A percentile compares a stretch with the other conserved stretches of the same genome.
These are phyloP conservation scores for Chlamydomonas schloesseri DNA, from an alignment of 139 green algal genomes.

Conservation along the genomic window DNA sequence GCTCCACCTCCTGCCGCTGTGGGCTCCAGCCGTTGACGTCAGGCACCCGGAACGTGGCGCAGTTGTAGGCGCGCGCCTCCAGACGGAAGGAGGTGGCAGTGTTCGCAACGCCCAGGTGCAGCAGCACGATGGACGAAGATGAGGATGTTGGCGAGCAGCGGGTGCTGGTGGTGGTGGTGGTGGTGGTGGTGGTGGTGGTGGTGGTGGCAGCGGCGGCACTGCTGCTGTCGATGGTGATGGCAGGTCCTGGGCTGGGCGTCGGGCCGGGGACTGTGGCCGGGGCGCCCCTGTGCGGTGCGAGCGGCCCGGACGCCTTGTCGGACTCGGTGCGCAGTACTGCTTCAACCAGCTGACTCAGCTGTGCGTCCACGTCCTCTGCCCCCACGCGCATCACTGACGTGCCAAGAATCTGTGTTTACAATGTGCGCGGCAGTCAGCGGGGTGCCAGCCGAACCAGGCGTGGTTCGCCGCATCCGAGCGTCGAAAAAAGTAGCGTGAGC, in stretches of 20 bases:
- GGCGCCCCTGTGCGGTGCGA: no score
- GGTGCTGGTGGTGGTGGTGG: background rate
- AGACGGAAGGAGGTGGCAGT: slow-evolving; percentile 37
- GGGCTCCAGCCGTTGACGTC: slow-evolving; percentile 12
- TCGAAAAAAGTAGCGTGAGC: no score
- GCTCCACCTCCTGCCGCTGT: background rate
- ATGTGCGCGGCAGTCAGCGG: no score
- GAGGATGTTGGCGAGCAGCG: background rate
- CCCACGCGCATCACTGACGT: background rate
- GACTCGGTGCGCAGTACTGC: background rate
- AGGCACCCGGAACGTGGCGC: slow-evolving; percentile 59
- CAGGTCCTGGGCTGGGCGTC: background rate
- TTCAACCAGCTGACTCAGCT: background rate
- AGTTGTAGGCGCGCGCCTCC: slow-evolving; percentile 61
- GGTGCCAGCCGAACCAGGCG: no score
- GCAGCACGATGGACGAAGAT: background rate
- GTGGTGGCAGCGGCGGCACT: background rate
- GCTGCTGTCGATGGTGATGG: background rate
- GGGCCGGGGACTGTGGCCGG: no score
- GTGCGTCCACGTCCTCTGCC: slow-evolving; percentile 7
- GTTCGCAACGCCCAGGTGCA: slow-evolving; percentile 62
- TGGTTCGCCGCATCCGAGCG: no score
- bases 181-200: background rate
- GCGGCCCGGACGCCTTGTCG: no score
- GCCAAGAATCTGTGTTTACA: background rate